phyloP scores from a whole-genome alignment of 2,329 filamentous ascomycete species.

The Cryphonectria nitschkei region DNA sequence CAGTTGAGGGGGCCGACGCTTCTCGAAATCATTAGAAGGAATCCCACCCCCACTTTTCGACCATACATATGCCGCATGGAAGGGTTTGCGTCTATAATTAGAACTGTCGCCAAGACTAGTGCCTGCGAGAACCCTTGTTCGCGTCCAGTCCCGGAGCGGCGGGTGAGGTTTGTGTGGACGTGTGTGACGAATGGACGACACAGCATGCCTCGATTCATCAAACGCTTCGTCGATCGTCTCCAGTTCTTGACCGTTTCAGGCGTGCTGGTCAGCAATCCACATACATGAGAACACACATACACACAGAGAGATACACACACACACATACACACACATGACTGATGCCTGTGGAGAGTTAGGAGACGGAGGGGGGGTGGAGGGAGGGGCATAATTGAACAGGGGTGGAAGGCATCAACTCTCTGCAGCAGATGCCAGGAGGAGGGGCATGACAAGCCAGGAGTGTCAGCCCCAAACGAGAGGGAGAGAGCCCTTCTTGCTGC shows the following conservation, averaged over 20 bases:
- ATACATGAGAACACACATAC: neutral
- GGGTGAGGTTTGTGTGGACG: slow-evolving; percentile 13
- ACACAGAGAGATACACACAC: neutral
- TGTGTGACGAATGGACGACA: slow-evolving; percentile 17
- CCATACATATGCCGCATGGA: slow-evolving; percentile 5
- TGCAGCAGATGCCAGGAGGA: slow-evolving; percentile 16
- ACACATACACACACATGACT: neutral
- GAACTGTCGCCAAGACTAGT: slow-evolving; percentile 4
- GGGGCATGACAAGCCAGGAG: slow-evolving; percentile 11
- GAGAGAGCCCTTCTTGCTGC: slow-evolving; percentile 2
- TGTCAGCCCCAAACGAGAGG: slow-evolving; percentile 1
- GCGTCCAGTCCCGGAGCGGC: slow-evolving; percentile 22
- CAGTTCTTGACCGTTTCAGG: neutral
- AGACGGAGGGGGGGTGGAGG: neutral
- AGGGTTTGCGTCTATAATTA: slow-evolving; percentile 11
- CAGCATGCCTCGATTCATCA: slow-evolving; percentile 12
- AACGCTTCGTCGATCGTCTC: neutral
- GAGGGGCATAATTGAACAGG: slow-evolving; percentile 15
- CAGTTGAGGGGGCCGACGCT: slow-evolving; percentile 1
- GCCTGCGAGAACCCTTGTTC: slow-evolving; percentile 12
- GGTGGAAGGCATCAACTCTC: slow-evolving; percentile 5
- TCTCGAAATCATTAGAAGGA: slow-evolving; percentile 20
- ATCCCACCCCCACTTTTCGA: slow-evolving; percentile 8
- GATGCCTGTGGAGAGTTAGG: slow-evolving; percentile 12
- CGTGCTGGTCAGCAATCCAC: slow-evolving; percentile 9